Conservation (phyloP, 192 early-diverging fungal genomes). For the Backusella tuberculispora region DNA sequence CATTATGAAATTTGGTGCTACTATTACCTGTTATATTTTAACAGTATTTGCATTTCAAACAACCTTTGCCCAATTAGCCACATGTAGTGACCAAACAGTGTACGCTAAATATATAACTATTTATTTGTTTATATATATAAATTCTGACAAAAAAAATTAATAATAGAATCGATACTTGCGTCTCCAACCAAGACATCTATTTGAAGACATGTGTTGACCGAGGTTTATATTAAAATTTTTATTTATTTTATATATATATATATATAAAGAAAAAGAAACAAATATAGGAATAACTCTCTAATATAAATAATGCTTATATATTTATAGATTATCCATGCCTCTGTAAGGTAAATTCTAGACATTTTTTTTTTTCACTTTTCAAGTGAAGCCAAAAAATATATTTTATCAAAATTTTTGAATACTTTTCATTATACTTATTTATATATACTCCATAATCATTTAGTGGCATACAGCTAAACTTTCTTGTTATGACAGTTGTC, state of each 20-base stretch:
- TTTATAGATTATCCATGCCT: slow-evolving; percentile 39
- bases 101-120: slow-evolving; percentile 24
- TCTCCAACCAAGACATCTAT: slow-evolving; percentile 34
- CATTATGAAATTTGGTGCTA: slow-evolving; percentile 5
- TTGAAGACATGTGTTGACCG: slow-evolving; percentile 26
- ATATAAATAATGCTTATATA: not conserved
- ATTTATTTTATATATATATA: not conserved
- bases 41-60: not conserved
- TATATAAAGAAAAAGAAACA: slow-evolving; percentile 10
- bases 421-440: not conserved
- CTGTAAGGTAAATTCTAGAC: slow-evolving; percentile 35
- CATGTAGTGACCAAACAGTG: slow-evolving; percentile 32
- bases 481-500: slow-evolving; percentile 38
- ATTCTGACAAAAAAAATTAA: not conserved
- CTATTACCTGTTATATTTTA: not conserved
- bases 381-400: not conserved
- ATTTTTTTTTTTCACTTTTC: too few relatives aligned
- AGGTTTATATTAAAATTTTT: not conserved
- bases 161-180: slow-evolving; percentile 21
- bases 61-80: slow-evolving; percentile 11
- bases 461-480: slow-evolving; percentile 36
- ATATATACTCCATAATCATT: not conserved
- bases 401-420: not conserved
- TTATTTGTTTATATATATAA: slow-evolving; percentile 6
- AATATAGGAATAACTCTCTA: not conserved